These are phyloP conservation scores for Starmerella sirachaensis DNA, from an alignment of 805 yeast species.

Conservation along the genomic window DNA sequence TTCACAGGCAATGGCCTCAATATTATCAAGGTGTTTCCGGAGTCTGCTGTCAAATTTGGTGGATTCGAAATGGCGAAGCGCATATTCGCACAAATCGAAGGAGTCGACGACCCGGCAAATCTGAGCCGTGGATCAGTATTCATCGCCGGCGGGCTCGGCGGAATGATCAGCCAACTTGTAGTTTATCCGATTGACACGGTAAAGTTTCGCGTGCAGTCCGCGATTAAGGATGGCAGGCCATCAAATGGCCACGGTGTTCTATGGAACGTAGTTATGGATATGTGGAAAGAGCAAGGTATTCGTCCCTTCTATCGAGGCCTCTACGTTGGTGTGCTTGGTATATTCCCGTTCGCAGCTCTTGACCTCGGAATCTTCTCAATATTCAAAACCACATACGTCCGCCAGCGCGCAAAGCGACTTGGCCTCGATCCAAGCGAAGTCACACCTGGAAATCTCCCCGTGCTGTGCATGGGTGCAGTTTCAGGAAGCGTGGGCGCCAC, in stretches of 20 bases:
- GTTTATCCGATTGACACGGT: slow-evolving; percentile 94
- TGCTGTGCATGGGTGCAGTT: slow-evolving; percentile 83
- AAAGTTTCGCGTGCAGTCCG: slow-evolving; percentile 88
- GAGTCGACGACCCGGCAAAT: slow-evolving; percentile 54
- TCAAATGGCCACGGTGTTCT: slow-evolving; percentile 53
- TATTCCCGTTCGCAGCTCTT: slow-evolving; percentile 93
- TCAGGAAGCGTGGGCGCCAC: slow-evolving; percentile 96
- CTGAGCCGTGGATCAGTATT: slow-evolving; percentile 71
- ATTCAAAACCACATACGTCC: slow-evolving; percentile 63
- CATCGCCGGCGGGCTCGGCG: slow-evolving; percentile 91
- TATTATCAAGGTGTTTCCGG: slow-evolving; percentile 90
- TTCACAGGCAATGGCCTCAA: slow-evolving; percentile 94
- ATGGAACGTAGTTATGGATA: slow-evolving; percentile 54
- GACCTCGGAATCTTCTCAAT: slow-evolving; percentile 90
- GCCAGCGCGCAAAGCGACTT: slow-evolving; percentile 44
- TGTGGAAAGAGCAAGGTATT: slow-evolving; percentile 72
- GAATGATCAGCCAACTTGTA: slow-evolving; percentile 81
- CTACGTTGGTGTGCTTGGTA: slow-evolving; percentile 83
- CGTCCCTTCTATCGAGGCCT: slow-evolving; percentile 76
- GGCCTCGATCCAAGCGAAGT: slow-evolving; percentile 53
- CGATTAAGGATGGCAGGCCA: slow-evolving; percentile 40
- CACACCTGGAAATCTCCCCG: slow-evolving; percentile 62
- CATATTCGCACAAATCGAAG: slow-evolving; percentile 60
- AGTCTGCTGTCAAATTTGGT: slow-evolving; percentile 94
- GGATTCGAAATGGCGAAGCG: slow-evolving; percentile 81